These are phyloP conservation scores for Cystobasidium tubakii DNA, from an alignment of 768 basidiomycete genomes.

Conservation along the genomic window DNA sequence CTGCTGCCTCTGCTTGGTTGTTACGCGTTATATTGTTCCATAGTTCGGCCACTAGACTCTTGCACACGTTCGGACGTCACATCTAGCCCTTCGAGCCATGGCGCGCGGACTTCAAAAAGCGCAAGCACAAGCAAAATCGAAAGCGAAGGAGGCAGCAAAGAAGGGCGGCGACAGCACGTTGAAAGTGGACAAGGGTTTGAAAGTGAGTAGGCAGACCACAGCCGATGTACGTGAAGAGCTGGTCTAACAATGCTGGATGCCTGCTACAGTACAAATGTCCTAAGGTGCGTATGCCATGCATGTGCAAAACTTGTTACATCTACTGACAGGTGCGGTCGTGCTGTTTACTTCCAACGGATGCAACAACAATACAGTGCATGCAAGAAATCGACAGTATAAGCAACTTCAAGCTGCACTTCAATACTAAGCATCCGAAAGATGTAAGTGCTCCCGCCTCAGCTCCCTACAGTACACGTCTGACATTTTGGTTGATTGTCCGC, in stretches of 20 bases:
- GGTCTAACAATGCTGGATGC: not conserved
- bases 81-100: not conserved
- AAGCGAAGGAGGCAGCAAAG: not conserved
- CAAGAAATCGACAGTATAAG: slow-evolving; percentile 24
- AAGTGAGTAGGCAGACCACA: not conserved
- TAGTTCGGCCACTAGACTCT: no score
- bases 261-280: slow-evolving; percentile 30
- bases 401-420: slow-evolving; percentile 23
- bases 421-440: slow-evolving; percentile 19
- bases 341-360: not conserved
- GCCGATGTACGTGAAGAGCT: not conserved
- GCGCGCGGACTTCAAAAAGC: slow-evolving; percentile 15
- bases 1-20: no score
- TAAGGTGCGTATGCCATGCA: not conserved
- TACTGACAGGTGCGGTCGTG: not conserved
- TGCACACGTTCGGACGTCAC: no score
- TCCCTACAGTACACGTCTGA: no score
- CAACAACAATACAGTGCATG: slow-evolving; percentile 11
- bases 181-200: slow-evolving; percentile 16
- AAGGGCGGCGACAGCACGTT: slow-evolving; percentile 25
- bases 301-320: not conserved
- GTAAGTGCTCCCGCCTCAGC: not conserved
- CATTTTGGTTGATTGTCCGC: not conserved
- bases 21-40: no score
- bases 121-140: slow-evolving; percentile 16